Percentiles rank a stretch among this genome's conserved stretches.
These are phyloP conservation scores for Verticillium dahliae DNA, from an alignment of 2,329 filamentous ascomycete species.

Conservation along the genomic window DNA sequence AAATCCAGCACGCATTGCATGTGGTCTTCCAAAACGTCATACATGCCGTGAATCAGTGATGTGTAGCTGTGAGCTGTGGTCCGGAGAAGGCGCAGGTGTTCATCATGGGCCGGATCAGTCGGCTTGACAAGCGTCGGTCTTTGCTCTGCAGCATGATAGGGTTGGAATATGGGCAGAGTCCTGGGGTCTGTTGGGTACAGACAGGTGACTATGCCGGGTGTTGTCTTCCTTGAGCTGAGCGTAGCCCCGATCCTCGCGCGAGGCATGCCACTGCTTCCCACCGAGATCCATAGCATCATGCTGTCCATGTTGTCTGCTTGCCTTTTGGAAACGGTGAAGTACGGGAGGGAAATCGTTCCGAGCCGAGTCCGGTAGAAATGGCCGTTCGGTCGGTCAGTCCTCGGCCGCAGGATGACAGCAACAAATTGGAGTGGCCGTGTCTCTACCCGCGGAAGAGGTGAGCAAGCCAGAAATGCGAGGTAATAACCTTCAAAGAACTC, in stretches of 20 bases:
- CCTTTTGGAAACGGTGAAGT: background rate
- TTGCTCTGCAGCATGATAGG: background rate
- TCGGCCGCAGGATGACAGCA: background rate
- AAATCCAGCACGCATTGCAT: background rate
- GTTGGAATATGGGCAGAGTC: background rate
- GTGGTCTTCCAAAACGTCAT: background rate
- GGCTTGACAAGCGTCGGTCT: background rate
- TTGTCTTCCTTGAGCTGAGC: background rate
- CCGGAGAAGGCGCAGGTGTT: background rate
- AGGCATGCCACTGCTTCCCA: background rate
- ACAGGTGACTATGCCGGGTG: background rate
- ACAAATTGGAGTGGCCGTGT: background rate
- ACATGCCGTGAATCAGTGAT: background rate
- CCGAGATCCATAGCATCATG: background rate
- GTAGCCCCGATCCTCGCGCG: background rate
- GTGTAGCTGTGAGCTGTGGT: background rate
- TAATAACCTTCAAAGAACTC: background rate
- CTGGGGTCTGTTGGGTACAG: background rate
- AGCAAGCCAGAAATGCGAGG: background rate
- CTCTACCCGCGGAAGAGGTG: background rate
- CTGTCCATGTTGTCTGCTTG: background rate
- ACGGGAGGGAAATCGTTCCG: background rate
- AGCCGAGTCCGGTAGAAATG: background rate
- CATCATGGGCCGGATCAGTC: background rate
- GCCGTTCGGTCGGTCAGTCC: background rate